Evolutionary conservation across 371 early-diverging fungal species (phyloP).

Genomic region (Mucor irregularis): DNA sequence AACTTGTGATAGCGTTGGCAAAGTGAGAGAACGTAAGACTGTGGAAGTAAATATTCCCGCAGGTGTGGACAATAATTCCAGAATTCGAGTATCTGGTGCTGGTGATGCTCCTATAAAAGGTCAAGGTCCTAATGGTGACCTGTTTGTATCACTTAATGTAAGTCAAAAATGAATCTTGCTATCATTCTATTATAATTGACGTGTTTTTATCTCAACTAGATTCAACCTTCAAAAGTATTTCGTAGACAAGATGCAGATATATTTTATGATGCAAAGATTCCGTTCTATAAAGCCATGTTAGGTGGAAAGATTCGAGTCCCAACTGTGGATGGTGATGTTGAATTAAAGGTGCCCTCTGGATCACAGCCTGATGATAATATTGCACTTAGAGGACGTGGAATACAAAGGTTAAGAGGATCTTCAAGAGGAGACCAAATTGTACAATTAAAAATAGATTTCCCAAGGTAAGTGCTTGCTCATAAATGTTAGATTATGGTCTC

Average conservation of each 20-base stretch:
- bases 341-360: constrained; percentile 79
- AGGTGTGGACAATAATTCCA: constrained; percentile 58
- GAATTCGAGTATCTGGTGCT: constrained; percentile 74
- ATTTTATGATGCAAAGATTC: constrained; percentile 70
- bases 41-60: constrained; percentile 83
- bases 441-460: constrained; percentile 75
- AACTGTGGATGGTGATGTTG: constrained; percentile 91
- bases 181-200: no score
- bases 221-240: constrained; percentile 68
- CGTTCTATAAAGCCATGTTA: constrained; percentile 81
- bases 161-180: neutral
- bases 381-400: constrained; percentile 75
- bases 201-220: no score
- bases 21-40: constrained; percentile 67
- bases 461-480: no score
- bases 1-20: constrained; percentile 81
- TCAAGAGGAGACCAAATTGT: constrained; percentile 87
- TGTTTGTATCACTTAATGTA: constrained; percentile 58
- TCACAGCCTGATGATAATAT: constrained; percentile 86
- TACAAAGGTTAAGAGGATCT: constrained; percentile 52
- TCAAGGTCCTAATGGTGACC: constrained; percentile 76
- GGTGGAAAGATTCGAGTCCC: constrained; percentile 87
- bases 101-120: constrained; percentile 87
- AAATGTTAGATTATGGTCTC: neutral
- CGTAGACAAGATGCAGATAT: constrained; percentile 80